Evolutionary conservation across 2,329 filamentous ascomycete genomes (phyloP), one percentile per base, ranked within the genome.

Genomic region (Diaporthe batatas): DNA sequence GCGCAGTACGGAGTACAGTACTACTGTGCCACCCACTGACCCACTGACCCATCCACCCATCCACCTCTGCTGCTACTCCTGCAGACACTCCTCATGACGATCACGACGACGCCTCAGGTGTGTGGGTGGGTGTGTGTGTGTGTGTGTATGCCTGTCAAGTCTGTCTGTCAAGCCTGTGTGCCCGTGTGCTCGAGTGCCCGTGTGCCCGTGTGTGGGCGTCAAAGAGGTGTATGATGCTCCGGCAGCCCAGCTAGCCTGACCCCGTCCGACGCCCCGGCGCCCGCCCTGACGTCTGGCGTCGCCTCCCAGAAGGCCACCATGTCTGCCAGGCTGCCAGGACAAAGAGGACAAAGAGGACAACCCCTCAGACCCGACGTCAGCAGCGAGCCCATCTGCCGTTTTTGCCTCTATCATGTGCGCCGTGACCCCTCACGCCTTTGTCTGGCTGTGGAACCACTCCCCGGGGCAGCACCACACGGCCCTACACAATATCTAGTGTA

Each of bases 331-430:
- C 34, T 36, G 34, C 34, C 34, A 36, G 34, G 34, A n/a, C 34
- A 11, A 10, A 10, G 10, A 51, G 29, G 21, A 51, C 62, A 65
- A 51, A 65, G 62, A 32, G 29, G 36, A 51, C 12, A 39, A 39
- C 3, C 36, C 36, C 36, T 39, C 36, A 14, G 36, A 10, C 36
- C 36, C 36, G 36, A 39, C 36, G 36, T 39, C 36, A 39, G 36
- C 36, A 12, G 36, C 36, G 36, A 39, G 12, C 36, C 36, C 44
- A 51, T 51, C 29, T 65, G 62, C 62, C 62, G 44, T 12, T 39
- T 65, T 25, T 51, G 44, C 62, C 62, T 65, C 44, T 65, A 18
- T 39, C 62, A 6, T 65, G 62, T 65, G 62, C 62, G 44, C 44
- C 44, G 62, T 65, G 62, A 36, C 62, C 36, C 44, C 44, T 51